Base-by-base conservation (phyloP, 768 basidiomycete genomes). In the Macrolepiota fuliginosa region DNA sequence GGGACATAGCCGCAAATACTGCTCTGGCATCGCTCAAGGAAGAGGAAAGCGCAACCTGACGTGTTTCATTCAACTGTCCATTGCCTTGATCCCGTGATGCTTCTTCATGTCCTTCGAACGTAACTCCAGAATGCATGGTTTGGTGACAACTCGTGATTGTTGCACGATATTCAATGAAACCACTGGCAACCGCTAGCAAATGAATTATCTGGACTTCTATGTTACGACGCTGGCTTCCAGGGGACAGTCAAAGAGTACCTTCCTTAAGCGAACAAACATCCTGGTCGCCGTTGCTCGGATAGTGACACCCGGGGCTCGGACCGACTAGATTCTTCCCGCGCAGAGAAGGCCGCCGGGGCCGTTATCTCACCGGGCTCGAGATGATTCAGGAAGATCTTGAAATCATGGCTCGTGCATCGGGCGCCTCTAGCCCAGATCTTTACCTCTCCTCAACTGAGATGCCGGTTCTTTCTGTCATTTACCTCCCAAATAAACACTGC, bases 1-100 rank as follows among this genome's bases (percentile, higher is more conserved):
- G 75, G 65, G 70, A 79, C 63, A 67, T 67, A 12, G 80, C 86
- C 3, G 83, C 83, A 47, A 78, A 81, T 50, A 70, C 71, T 42
- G 83, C 83, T 56, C 69, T 83, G 65, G 70, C 67, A 40, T 73
- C 64, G 54, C 71, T 86, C 63, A 74, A 56, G 58, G 54, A 53
- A 36, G 32, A 46, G 24, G 50, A 53, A 52, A 12, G 7, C 36
- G 17, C 42, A 61, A 17, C 32, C 36, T 61, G 32, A 61, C 25
- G 15, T 49, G 46, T 36, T 50, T n/a, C 6, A 54, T 7, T 54
- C 47, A 46, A 35, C 29, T 46, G 29, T 35, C 19, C 40, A 45
- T 29, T 27, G 39, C 27, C 45, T 59, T 47, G 56, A 59, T 40
- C 39, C 27, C 50, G 10, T 52, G 50, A 58, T 39, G 57, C 40